Conservation (phyloP, 2,329 filamentous ascomycete species). For the Microdochium nivale region DNA sequence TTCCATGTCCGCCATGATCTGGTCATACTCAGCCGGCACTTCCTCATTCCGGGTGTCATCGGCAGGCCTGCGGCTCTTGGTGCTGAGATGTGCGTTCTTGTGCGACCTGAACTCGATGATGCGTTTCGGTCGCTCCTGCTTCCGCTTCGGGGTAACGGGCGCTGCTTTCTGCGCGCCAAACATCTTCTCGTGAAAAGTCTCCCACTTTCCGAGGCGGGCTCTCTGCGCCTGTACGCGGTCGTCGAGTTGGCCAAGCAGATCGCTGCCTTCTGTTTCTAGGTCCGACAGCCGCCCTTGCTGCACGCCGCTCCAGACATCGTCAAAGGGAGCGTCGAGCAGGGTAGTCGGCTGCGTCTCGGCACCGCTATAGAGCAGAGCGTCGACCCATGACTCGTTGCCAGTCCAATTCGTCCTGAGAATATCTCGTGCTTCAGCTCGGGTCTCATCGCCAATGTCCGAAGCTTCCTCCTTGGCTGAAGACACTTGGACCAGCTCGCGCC, state of each 20-base stretch:
- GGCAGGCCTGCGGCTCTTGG: constrained; percentile 3
- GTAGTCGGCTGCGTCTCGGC: constrained; percentile 45
- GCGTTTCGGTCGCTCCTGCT: background rate
- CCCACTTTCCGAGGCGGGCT: constrained; percentile 64
- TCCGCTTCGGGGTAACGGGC: background rate
- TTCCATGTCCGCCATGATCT: constrained; percentile 31
- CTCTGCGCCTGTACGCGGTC: constrained; percentile 57
- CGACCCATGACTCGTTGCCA: constrained; percentile 66
- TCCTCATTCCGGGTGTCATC: background rate
- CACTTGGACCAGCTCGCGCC: constrained; percentile 37
- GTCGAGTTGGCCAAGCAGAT: constrained; percentile 65
- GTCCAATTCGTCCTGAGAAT: constrained; percentile 68
- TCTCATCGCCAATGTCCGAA: constrained; percentile 29
- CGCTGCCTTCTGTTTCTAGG: constrained; percentile 39
- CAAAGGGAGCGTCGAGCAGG: constrained; percentile 59
- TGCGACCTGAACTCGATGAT: background rate
- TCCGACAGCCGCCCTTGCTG: constrained; percentile 49
- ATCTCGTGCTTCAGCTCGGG: constrained; percentile 44
- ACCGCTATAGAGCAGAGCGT: constrained; percentile 62
- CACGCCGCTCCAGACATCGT: constrained; percentile 62
- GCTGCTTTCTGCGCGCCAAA: constrained; percentile 21
- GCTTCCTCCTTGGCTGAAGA: constrained; percentile 12
- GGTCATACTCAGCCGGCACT: constrained; percentile 31
- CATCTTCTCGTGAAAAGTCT: constrained; percentile 49
- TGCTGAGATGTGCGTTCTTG: background rate